A percentile compares a stretch with the other conserved stretches of the same genome.
Conservation (phyloP, 2,329 filamentous ascomycete genomes). For the Beauveria bassiana region DNA sequence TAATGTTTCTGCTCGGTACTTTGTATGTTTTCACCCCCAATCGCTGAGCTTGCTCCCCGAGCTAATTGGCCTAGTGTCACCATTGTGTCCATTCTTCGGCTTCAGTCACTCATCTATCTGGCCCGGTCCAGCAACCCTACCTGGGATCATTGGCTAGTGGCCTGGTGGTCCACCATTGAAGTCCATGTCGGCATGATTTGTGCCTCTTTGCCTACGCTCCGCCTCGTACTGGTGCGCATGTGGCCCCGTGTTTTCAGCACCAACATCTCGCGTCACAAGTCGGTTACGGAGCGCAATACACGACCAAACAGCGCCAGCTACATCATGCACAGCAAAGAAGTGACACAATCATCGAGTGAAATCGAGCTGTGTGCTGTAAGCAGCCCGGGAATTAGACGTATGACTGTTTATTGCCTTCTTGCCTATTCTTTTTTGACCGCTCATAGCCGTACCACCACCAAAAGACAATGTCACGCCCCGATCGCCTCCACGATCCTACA, state of each 20-base stretch:
- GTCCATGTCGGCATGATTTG: conserved; percentile 21
- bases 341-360: not conserved
- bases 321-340: conserved; percentile 7
- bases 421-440: not conserved
- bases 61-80: conserved; percentile 16
- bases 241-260: conserved; percentile 10
- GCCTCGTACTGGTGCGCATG: conserved; percentile 16
- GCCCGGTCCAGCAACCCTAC: conserved; percentile 19
- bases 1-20: conserved; percentile 44
- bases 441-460: not conserved
- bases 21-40: conserved; percentile 26
- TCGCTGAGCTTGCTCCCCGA: too few species aligned
- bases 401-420: not conserved
- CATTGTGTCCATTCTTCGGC: conserved; percentile 18
- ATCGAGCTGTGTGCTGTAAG: not conserved
- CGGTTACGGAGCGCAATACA: not conserved
- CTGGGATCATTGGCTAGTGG: conserved; percentile 17
- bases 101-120: conserved; percentile 17
- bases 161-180: conserved; percentile 21
- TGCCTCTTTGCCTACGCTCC: conserved; percentile 19
- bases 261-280: conserved; percentile 5
- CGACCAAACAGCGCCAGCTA: conserved; percentile 4
- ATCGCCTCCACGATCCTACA: not conserved
- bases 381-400: not conserved
- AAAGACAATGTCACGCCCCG: not conserved